Conservation (phyloP, 2,329 filamentous ascomycete species). For the Pseudogymnoascus sp. region DNA sequence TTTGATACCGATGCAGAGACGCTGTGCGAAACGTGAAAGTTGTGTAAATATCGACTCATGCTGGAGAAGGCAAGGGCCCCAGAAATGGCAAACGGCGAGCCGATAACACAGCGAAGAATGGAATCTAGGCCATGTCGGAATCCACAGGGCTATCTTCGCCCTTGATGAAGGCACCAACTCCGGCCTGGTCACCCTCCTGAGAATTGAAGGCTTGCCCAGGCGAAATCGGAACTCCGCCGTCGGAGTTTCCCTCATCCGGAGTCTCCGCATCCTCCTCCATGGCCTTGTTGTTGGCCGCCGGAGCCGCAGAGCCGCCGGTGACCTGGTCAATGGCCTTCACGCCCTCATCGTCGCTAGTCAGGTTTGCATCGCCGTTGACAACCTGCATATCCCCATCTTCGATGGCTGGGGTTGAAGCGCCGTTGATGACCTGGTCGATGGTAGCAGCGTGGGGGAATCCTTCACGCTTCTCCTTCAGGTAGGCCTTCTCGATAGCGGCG, state of each 20-base stretch:
- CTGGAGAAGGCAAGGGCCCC: not conserved
- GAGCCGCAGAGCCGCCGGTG: not conserved
- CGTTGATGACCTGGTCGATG: not conserved
- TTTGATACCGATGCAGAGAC: not conserved
- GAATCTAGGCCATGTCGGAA: not conserved
- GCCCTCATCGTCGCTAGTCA: not conserved
- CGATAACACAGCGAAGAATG: not conserved
- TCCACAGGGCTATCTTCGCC: not conserved
- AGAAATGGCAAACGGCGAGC: not conserved
- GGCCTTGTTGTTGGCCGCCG: not conserved
- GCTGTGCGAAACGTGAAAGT: not conserved
- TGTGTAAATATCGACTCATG: not conserved
- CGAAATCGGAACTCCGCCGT: not conserved
- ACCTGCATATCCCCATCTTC: not conserved
- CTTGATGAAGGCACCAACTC: not conserved
- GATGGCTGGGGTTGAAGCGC: not conserved
- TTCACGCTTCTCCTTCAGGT: not conserved
- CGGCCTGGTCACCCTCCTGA: not conserved
- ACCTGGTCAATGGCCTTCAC: not conserved
- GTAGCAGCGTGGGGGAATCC: not conserved
- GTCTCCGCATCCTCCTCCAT: not conserved
- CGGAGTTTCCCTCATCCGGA: not conserved
- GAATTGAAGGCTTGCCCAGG: not conserved
- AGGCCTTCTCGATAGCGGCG: not conserved
- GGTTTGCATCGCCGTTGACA: not conserved